Base-by-base conservation (phyloP, 192 early-diverging fungal species). In the Piromyces finnis region DNA sequence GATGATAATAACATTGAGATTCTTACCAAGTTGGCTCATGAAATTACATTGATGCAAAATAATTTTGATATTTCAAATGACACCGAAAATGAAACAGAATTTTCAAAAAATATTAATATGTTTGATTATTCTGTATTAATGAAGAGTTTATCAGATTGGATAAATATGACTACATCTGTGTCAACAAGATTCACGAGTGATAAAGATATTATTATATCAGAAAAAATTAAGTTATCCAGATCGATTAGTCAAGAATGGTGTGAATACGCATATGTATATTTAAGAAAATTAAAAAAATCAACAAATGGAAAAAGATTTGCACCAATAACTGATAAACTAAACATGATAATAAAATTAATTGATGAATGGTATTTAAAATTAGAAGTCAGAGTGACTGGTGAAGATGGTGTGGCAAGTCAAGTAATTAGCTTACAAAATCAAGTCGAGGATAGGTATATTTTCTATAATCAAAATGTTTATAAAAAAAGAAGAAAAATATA, bases 381-480 rank as follows among this genome's bases (percentile, higher is more conserved):
- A 35, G 86, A 87, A 77, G 59, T 77, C 32, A 80, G 88, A 29
- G 86, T 87, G 5, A 82, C 85, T 2, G 89, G 89, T 29, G 89
- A 90, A 78, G 89, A 90, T 79, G 88, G 88, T 0, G 85, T 89
- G 32, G 88, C 89, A 3, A 81, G 78, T 28, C 80, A 83, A 29
- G 83, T 89, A 9, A 87, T 90, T 30, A 84, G 83, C 15, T 79
- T 90, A 30, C 88, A 90, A 80, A 90, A 89, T 79, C 89, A 90
- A 81, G 81, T 90, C 15, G 89, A 90, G 77, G 89, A 90, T 77
- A 78, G 86, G 83, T 84, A 59, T 35, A 35, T 7, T 35, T 35
- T 35, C 12, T 12, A n/a, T n/a, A n/a, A n/a, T n/a, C n/a, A n/a
- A n/a, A n/a, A n/a, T n/a, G n/a, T n/a, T n/a, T n/a, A n/a, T n/a